phyloP scores from a whole-genome alignment of 2,329 filamentous ascomycete genomes.

The Alternaria sp. region DNA sequence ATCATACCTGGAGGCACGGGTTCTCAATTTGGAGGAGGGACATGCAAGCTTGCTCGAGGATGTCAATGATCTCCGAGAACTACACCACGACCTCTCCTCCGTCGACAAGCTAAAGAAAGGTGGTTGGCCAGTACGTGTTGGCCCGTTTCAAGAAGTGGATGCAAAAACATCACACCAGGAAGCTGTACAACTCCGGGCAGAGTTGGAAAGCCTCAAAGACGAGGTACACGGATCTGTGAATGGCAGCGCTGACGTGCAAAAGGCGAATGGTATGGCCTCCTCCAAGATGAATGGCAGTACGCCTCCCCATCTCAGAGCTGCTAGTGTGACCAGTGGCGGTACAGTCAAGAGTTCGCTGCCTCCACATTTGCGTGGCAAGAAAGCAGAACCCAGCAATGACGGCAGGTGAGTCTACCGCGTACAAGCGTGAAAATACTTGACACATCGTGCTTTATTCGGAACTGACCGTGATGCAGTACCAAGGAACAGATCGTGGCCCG shows the following conservation, averaged over 20 bases:
- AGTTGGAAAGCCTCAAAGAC: slow-evolving; percentile 28
- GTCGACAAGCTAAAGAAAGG: slow-evolving; percentile 33
- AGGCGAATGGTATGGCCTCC: slow-evolving; percentile 12
- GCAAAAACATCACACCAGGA: slow-evolving; percentile 19
- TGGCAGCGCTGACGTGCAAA: slow-evolving; percentile 17
- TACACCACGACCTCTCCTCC: slow-evolving; percentile 27
- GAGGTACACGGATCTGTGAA: slow-evolving; percentile 17
- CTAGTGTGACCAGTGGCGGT: slow-evolving; percentile 11
- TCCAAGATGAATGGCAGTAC: slow-evolving; percentile 13
- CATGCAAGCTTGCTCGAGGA: slow-evolving; percentile 24
- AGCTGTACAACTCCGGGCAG: slow-evolving; percentile 20
- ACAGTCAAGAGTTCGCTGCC: slow-evolving; percentile 23
- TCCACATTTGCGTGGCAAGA: slow-evolving; percentile 27
- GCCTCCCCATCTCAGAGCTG: slow-evolving; percentile 12
- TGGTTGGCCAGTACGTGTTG: slow-evolving; percentile 27
- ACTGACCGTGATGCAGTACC: slow-evolving; percentile 13
- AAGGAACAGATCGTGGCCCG: slow-evolving; percentile 2
- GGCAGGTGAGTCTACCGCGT: slow-evolving; percentile 12
- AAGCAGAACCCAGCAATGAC: background rate
- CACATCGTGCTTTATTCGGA: background rate
- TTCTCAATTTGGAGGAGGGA: slow-evolving; percentile 28
- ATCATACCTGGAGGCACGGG: slow-evolving; percentile 27
- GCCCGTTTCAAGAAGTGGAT: slow-evolving; percentile 20
- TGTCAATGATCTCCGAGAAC: slow-evolving; percentile 23
- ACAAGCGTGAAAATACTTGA: background rate